Conservation (phyloP, 2,329 filamentous ascomycete genomes). For the Hypoxylon sp. region DNA sequence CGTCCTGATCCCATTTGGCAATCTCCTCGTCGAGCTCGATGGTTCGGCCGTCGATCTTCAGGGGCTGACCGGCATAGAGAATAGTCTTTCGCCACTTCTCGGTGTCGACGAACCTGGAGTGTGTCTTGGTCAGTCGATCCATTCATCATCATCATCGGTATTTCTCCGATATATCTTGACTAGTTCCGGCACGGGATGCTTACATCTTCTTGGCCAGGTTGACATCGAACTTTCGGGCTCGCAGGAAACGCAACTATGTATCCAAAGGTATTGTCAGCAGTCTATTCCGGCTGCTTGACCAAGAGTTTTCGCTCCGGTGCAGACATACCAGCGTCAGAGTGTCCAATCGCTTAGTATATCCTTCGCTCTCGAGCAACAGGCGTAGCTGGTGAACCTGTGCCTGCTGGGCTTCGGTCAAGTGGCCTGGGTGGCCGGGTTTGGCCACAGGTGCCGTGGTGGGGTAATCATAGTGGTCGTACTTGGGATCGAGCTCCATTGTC, state of each 20-base stretch:
- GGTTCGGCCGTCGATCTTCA: slow-evolving; percentile 39
- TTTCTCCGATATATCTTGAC: slow-evolving; percentile 7
- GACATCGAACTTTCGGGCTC: slow-evolving; percentile 95
- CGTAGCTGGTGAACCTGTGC: slow-evolving; percentile 89
- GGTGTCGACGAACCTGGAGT: slow-evolving; percentile 84
- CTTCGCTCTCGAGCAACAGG: slow-evolving; percentile 83
- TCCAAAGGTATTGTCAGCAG: slow-evolving; percentile 30
- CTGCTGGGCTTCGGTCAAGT: slow-evolving; percentile 88
- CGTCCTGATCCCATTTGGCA: slow-evolving; percentile 73
- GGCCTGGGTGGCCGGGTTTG: slow-evolving; percentile 84
- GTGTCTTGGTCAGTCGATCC: slow-evolving; percentile 20
- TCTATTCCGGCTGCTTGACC: not conserved
- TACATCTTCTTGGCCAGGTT: slow-evolving; percentile 88
- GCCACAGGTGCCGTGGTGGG: slow-evolving; percentile 79
- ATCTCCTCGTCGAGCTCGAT: slow-evolving; percentile 74
- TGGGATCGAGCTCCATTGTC: slow-evolving; percentile 76
- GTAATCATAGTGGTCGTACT: slow-evolving; percentile 97
- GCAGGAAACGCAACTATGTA: slow-evolving; percentile 82
- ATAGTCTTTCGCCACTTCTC: slow-evolving; percentile 92
- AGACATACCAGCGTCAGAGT: slow-evolving; percentile 84
- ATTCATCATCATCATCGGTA: slow-evolving; percentile 4
- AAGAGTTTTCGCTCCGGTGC: slow-evolving; percentile 1
- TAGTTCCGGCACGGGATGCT: slow-evolving; percentile 51
- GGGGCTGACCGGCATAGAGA: slow-evolving; percentile 37
- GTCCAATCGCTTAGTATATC: slow-evolving; percentile 86